Conservation (phyloP, 306 rosid species). For the Trifolium fragiferum region DNA sequence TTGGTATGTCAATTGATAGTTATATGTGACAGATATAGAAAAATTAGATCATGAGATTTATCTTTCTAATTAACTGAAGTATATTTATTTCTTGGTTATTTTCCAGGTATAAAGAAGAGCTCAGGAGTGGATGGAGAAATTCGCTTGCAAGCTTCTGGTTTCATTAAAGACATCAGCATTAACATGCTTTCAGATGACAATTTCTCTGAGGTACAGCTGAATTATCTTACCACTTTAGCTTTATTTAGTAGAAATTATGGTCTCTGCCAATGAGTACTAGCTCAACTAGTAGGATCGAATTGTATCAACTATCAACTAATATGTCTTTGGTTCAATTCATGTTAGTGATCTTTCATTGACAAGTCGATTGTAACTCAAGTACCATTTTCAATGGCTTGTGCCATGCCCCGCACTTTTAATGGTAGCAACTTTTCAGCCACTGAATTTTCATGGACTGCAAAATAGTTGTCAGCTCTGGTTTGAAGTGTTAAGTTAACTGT, state of each 20-base stretch:
- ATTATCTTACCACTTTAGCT: conserved; percentile 36
- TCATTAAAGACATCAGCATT: conserved; percentile 59
- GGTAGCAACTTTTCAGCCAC: neutral
- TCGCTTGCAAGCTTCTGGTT: conserved; percentile 65
- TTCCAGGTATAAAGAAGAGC: conserved; percentile 61
- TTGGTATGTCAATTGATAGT: conserved; percentile 23
- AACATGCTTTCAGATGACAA: conserved; percentile 76
- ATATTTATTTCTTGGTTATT: conserved; percentile 30
- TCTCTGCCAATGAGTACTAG: conserved; percentile 11
- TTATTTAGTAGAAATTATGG: conserved; percentile 4
- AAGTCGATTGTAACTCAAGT: conserved; percentile 3
- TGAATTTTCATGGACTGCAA: conserved; percentile 26
- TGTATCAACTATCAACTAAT: neutral
- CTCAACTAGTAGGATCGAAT: conserved; percentile 26
- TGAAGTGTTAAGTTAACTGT: conserved; percentile 11
- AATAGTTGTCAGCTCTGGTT: conserved; percentile 17
- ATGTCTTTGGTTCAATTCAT: conserved; percentile 10
- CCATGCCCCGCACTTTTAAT: conserved; percentile 27
- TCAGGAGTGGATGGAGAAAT: conserved; percentile 48
- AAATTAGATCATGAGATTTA: conserved; percentile 11
- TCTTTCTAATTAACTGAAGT: conserved; percentile 11
- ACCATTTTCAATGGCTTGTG: conserved; percentile 15
- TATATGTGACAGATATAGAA: conserved; percentile 16
- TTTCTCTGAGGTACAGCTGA: conserved; percentile 63
- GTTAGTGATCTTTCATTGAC: conserved; percentile 4